phyloP scores from a whole-genome alignment of 2,329 filamentous ascomycete genomes.

The Penicillium frequentans region DNA sequence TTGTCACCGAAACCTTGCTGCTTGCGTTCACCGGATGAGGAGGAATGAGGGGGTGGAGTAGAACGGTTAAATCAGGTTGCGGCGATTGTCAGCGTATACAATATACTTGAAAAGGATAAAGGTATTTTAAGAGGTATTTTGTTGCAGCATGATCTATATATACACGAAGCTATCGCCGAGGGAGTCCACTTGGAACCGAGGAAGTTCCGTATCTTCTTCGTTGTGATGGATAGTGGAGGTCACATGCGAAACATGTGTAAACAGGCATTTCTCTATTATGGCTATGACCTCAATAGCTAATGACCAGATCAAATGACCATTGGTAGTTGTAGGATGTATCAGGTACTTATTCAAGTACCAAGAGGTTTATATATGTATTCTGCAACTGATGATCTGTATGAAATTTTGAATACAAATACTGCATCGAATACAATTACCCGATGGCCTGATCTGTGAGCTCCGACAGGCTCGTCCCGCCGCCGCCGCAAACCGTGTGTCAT shows the following conservation, averaged over 20 bases:
- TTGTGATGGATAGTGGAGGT: conserved; percentile 12
- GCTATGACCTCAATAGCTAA: background rate
- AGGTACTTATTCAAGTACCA: background rate
- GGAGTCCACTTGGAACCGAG: conserved; percentile 4
- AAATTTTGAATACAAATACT: background rate
- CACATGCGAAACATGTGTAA: conserved; percentile 13
- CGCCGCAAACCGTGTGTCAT: conserved; percentile 21
- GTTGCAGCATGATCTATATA: background rate
- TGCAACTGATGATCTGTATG: background rate
- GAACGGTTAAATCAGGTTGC: conserved; percentile 10
- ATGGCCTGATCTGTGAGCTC: conserved; percentile 3
- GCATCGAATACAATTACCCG: background rate
- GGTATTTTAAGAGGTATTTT: background rate
- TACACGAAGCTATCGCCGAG: conserved; percentile 3
- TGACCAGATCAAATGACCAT: background rate
- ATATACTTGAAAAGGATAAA: background rate
- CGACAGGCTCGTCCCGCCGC: conserved; percentile 20
- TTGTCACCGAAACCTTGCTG: conserved; percentile 25
- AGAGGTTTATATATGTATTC: background rate
- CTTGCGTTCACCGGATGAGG: conserved; percentile 38
- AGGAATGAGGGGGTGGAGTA: conserved; percentile 22
- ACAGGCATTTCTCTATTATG: background rate
- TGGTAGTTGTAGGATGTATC: no score
- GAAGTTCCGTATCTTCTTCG: conserved; percentile 10
- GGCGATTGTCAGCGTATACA: conserved; percentile 4